These are phyloP conservation scores for Laetiporus sulphureus DNA, from an alignment of 1,284 basidiomycete genomes.

Conservation along the genomic window DNA sequence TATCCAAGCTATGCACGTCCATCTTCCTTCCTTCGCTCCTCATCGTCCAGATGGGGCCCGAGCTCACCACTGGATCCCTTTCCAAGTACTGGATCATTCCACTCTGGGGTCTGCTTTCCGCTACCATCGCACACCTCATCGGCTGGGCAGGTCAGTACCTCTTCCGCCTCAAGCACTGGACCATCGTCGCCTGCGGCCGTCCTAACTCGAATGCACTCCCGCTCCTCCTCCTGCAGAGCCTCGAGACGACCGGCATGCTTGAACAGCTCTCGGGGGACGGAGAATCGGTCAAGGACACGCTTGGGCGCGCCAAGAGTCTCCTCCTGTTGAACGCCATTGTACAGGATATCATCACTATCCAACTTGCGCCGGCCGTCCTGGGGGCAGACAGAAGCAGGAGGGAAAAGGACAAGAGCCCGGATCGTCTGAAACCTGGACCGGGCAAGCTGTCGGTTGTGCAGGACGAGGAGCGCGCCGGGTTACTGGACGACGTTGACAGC, in stretches of 20 bases:
- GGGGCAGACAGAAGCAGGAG: slow-evolving; percentile 14
- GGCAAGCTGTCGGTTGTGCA: slow-evolving; percentile 19
- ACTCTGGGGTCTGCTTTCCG: slow-evolving; percentile 25
- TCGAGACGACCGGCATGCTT: slow-evolving; percentile 23
- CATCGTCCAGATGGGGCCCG: slow-evolving; percentile 26
- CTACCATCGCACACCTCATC: slow-evolving; percentile 20
- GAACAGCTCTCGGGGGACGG: slow-evolving; percentile 15
- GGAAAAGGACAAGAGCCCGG: slow-evolving; percentile 8
- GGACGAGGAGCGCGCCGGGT: slow-evolving; percentile 23
- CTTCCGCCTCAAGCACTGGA: slow-evolving; percentile 23
- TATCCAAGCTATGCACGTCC: slow-evolving; percentile 23
- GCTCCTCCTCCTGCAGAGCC: slow-evolving; percentile 24
- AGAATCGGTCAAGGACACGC: slow-evolving; percentile 13
- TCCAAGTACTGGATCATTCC: slow-evolving; percentile 25
- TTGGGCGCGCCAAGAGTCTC: slow-evolving; percentile 24
- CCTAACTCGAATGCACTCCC: slow-evolving; percentile 28
- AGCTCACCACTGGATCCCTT: slow-evolving; percentile 20
- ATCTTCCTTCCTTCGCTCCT: slow-evolving; percentile 29
- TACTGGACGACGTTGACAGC: slow-evolving; percentile 17
- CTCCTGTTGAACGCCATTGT: slow-evolving; percentile 27
- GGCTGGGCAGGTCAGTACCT: slow-evolving; percentile 22
- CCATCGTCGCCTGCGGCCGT: slow-evolving; percentile 26
- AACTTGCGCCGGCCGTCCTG: slow-evolving; percentile 22
- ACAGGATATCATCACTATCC: slow-evolving; percentile 26
- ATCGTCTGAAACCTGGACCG: slow-evolving; percentile 16